Conservation (phyloP, 257 asterid genomes). For the Solanum pinnatisectum region DNA sequence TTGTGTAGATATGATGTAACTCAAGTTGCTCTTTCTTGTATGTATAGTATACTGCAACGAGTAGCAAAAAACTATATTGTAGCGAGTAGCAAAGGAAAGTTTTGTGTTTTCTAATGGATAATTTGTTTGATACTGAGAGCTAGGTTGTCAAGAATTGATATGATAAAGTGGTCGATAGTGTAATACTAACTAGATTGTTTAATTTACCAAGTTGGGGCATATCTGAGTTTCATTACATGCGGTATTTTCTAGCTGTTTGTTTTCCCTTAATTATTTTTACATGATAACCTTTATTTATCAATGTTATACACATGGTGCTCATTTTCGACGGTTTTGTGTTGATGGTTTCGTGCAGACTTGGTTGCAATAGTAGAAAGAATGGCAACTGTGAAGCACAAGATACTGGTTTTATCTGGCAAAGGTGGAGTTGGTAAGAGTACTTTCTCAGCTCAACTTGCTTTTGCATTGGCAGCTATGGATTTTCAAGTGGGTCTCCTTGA, state of each 20-base stretch:
- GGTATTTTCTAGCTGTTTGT: not conserved
- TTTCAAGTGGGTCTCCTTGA: constrained; percentile 87
- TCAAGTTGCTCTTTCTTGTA: not conserved
- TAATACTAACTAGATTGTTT: not conserved
- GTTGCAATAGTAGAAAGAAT: constrained; percentile 68
- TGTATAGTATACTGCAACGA: not conserved
- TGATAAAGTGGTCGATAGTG: not conserved
- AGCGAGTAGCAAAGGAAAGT: not conserved
- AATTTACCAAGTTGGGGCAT: not conserved
- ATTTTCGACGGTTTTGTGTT: not conserved
- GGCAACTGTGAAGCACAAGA: constrained; percentile 94
- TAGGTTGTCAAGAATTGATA: not conserved
- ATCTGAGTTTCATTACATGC: not conserved
- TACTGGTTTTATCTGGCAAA: constrained; percentile 76
- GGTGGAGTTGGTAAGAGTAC: constrained; percentile 99
- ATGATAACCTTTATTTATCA: not conserved
- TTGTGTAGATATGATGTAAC: not conserved
- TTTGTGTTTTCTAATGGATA: not conserved
- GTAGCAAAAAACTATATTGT: not conserved
- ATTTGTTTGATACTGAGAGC: not conserved
- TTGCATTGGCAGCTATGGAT: constrained; percentile 68
- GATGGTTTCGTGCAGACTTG: constrained; percentile 40
- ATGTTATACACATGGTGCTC: not conserved
- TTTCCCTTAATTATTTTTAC: not conserved
- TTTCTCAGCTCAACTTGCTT: constrained; percentile 79